Evolutionary conservation across 2,329 filamentous ascomycete genomes (phyloP).

Genomic region (Dendryphion nanum): DNA sequence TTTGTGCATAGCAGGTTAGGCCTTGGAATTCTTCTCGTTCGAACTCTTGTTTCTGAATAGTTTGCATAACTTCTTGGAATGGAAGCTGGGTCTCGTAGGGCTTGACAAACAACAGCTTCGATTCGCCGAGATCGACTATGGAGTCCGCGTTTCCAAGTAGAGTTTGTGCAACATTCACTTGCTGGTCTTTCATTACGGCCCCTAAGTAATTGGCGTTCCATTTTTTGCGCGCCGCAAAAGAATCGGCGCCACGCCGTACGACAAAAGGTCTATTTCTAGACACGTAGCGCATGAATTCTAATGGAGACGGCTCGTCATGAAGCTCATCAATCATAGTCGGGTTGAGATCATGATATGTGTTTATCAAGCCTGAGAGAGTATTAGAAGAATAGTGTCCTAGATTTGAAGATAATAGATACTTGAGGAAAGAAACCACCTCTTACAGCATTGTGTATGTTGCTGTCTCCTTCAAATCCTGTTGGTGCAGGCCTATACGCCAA

Average conservation of each 20-base stretch:
- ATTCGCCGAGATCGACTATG: conserved; percentile 58
- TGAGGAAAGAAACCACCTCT: conserved; percentile 34
- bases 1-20: conserved; percentile 63
- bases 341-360: conserved; percentile 74
- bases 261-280: conserved; percentile 74
- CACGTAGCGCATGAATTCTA: conserved; percentile 79
- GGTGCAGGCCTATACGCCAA: conserved; percentile 35
- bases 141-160: conserved; percentile 62
- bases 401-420: no score
- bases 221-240: conserved; percentile 61
- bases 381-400: background rate
- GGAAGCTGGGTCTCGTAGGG: conserved; percentile 65
- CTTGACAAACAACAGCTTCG: conserved; percentile 59
- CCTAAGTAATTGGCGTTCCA: conserved; percentile 66
- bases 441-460: conserved; percentile 31
- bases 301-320: conserved; percentile 63
- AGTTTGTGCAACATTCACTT: conserved; percentile 76
- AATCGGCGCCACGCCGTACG: conserved; percentile 59
- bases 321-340: conserved; percentile 59
- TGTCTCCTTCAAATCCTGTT: conserved; percentile 23
- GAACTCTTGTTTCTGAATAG: conserved; percentile 58
- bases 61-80: conserved; percentile 62
- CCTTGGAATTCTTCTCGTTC: background rate
- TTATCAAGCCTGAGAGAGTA: conserved; percentile 54
- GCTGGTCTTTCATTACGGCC: conserved; percentile 52